These are phyloP conservation scores for Coprinopsis marcescibilis DNA, from an alignment of 768 basidiomycete genomes.

Conservation along the genomic window DNA sequence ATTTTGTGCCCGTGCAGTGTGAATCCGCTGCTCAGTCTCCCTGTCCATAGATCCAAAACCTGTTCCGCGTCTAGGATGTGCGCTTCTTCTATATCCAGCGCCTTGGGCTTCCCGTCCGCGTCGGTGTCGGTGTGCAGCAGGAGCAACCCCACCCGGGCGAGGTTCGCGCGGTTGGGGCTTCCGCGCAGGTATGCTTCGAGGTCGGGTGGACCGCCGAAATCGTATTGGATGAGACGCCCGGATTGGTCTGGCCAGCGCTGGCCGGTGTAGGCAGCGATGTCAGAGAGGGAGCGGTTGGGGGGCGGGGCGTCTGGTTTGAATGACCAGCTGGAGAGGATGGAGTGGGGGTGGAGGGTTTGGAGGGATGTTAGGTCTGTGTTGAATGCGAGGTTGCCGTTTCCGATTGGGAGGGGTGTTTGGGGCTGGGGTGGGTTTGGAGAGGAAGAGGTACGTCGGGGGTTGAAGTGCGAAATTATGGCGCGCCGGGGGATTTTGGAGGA, in stretches of 20 bases:
- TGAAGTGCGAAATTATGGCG: neutral
- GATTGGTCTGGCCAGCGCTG: conserved; percentile 31
- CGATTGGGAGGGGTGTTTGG: conserved; percentile 51
- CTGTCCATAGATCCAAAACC: conserved; percentile 51
- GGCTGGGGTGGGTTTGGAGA: conserved; percentile 33
- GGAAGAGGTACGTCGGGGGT: conserved; percentile 10
- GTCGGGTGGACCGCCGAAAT: conserved; percentile 38
- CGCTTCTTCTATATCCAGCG: conserved; percentile 33
- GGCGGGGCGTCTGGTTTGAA: conserved; percentile 59
- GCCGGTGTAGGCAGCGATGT: conserved; percentile 43
- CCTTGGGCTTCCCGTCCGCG: conserved; percentile 15
- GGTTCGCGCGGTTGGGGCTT: conserved; percentile 53
- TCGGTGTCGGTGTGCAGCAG: conserved; percentile 24
- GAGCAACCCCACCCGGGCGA: conserved; percentile 44
- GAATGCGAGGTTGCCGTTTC: conserved; percentile 60
- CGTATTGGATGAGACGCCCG: conserved; percentile 44
- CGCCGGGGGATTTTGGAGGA: neutral
- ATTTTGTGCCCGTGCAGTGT: conserved; percentile 28
- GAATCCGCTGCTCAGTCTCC: conserved; percentile 43
- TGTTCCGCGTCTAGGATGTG: conserved; percentile 24
- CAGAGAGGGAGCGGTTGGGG: conserved; percentile 30
- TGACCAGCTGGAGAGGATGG: conserved; percentile 53
- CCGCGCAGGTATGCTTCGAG: conserved; percentile 52
- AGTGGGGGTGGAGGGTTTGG: conserved; percentile 52
- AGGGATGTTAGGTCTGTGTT: conserved; percentile 53